Percentiles rank a stretch among this genome's conserved stretches.
phyloP scores from a whole-genome alignment of 495 filamentous ascomycete species.

The Neurospora cerealis region DNA sequence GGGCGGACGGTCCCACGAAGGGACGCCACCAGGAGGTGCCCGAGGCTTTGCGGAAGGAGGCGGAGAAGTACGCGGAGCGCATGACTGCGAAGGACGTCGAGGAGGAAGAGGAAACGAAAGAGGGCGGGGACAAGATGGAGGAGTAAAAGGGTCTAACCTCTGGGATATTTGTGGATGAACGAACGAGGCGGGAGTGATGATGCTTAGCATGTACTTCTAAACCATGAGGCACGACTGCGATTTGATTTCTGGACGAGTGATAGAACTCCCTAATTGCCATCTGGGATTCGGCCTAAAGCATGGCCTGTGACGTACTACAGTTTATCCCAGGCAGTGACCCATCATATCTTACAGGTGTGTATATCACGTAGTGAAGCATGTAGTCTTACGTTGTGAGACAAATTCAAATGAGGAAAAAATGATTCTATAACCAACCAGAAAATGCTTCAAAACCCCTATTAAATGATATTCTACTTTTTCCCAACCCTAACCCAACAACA shows the following conservation, averaged over 20 bases:
- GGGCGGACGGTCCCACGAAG: slow-evolving; percentile 71
- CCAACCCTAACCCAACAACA: not conserved
- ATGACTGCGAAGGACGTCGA: slow-evolving; percentile 67
- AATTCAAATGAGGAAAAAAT: not conserved
- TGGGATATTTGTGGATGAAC: not conserved
- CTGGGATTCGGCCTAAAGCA: not conserved
- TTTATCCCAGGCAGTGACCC: not conserved
- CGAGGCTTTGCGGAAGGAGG: slow-evolving; percentile 78
- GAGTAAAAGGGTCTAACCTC: slow-evolving; percentile 40
- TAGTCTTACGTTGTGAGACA: not conserved
- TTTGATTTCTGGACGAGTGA: not conserved
- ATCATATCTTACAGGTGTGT: not conserved
- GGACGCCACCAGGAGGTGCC: slow-evolving; percentile 87
- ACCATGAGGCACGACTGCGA: not conserved
- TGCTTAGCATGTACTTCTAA: not conserved
- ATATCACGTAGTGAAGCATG: not conserved
- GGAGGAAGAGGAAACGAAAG: slow-evolving; percentile 50
- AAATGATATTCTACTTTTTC: not conserved
- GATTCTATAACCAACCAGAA: not conserved
- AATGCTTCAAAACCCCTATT: not conserved
- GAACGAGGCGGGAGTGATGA: not conserved
- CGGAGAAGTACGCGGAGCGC: slow-evolving; percentile 78
- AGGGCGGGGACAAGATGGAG: slow-evolving; percentile 59
- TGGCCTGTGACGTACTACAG: not conserved
- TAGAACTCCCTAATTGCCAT: not conserved